Evolutionary conservation across 352 stramenopile genomes (phyloP).

Genomic region (Phytophthora podocarpi): DNA sequence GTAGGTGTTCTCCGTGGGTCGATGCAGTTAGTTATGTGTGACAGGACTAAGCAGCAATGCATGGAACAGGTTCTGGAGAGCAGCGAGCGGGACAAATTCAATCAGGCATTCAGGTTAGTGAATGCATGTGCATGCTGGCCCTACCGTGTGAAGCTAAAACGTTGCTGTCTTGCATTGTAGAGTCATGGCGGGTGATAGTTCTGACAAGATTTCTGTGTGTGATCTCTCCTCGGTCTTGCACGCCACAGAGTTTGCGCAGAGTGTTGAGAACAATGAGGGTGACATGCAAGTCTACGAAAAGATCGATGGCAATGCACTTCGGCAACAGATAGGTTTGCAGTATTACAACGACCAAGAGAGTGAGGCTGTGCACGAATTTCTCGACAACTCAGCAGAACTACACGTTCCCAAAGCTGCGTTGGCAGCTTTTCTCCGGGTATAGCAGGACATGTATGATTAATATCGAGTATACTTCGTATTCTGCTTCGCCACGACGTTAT

Average conservation of each 20-base stretch:
- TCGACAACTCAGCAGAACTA: neutral
- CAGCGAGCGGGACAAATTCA: conserved; percentile 23
- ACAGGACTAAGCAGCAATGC: neutral
- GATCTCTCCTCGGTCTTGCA: conserved; percentile 16
- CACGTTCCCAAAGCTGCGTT: conserved; percentile 15
- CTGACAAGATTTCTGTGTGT: conserved; percentile 17
- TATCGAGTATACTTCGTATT: no score
- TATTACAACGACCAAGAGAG: conserved; percentile 30
- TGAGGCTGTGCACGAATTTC: conserved; percentile 9
- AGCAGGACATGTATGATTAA: no score
- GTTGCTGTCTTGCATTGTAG: conserved; percentile 16
- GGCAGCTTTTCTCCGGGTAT: conserved; percentile 22
- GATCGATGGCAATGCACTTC: conserved; percentile 23
- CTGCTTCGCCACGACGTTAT: no score
- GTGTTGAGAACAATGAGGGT: neutral
- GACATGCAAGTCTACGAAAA: neutral
- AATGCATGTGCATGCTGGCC: no score
- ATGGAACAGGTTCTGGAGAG: conserved; percentile 25
- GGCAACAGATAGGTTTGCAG: conserved; percentile 28
- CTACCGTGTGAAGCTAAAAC: no score
- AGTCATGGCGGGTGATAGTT: conserved; percentile 9
- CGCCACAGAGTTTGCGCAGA: neutral
- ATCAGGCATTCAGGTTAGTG: conserved; percentile 43
- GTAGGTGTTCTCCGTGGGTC: conserved; percentile 1
- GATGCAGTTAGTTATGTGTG: neutral